Evolutionary conservation across 1,139 yeast species (phyloP), one percentile per base, ranked within the genome.

Genomic region (Suhomyces coccinellae): DNA sequence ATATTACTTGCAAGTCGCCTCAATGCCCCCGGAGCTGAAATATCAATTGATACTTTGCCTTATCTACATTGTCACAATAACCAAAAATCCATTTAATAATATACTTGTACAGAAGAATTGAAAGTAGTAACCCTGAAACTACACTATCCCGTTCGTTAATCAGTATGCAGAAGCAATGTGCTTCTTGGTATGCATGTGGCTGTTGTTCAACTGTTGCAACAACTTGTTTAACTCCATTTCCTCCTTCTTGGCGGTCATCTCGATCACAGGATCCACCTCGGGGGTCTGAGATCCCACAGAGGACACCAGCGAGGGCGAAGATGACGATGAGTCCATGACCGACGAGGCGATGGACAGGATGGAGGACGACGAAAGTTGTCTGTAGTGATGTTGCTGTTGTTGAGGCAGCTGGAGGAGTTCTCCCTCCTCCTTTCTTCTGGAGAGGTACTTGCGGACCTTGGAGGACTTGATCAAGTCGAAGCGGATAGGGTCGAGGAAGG

Each of bases 401-500:
- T 33, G 45, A 11, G 41, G 39, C 39, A 36, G 39, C 33, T 28
- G 29, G 22, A 17, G 40, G 35, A 12, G 22, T 17, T 30, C 40
- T 4, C 28, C 15, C 13, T 38, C 40, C 30, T 38, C 40, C 35
- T 35, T 30, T 36, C 29, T 34, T 27, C 28, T 33, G 22, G 45
- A 30, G 34, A 70, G 56, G 55, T 59, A 70, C 50, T 59, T 62
- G 52, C 68, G 66, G 69, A 73, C 59, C 62, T 69, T 70, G 50
- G 62, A 59, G 14, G 67, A 52, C 51, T 62, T 74, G 61, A 75
- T 71, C 58, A 84, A 64, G 52, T 82, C 87, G 41, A 67, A 66
- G 56, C 76, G 80, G 63, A 85, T 82, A 43, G 90, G 90, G 38
- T 77, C 81, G 53, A 83, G 70, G 69, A 83, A 78, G 49, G 71